Evolutionary conservation across 2,329 filamentous ascomycete genomes (phyloP), one percentile per base, ranked within the genome.

Genomic region (Sclerotinia spermophila): DNA sequence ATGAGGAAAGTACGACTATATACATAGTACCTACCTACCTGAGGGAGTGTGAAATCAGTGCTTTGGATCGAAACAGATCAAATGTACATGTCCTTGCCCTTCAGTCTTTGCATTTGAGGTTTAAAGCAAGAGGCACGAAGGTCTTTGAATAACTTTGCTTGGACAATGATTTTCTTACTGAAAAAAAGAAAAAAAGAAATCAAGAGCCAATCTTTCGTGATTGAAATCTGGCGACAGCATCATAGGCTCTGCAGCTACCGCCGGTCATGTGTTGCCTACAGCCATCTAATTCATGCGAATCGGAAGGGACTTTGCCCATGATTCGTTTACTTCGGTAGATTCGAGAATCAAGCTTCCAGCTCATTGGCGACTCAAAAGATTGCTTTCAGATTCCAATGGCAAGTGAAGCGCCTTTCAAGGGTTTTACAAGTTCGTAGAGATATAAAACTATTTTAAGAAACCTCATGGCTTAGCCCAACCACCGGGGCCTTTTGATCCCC

Each of bases 391-490:
- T 38, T 13, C 24, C 38, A 51, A 48, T 27, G 13, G 35, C 24
- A 8, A 65, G 30, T 51, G 33, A 65, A 65, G 61, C 44, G 45
- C 61, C 45, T 21, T 40, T 48, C 45, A 40, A 40, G 62, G 35
- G 45, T 15, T 42, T 35, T 33, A 45, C 42, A 33, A 24, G 27
- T 15, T 53, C n/a, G 62, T 38, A 45, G 19, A 65, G 17, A 30
- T 30, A 40, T 40, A 35, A 62, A 65, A 30, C 62, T 65, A 65
- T 65, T 65, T 65, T 65, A 65, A 65, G 62, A 65, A 65, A 42
- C 35, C n/a, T 53, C 35, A 53, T 53, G 45, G 17, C 45, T 65
- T 35, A 40, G 33, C 48, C 48, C 48, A 53, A n/a, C 48, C 48
- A 51, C n/a, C 48, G 24, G 48, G 48, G 48, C 45, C 45, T 40